phyloP scores from a whole-genome alignment of 148 eudicot species.

The Polygonum aviculare region DNA sequence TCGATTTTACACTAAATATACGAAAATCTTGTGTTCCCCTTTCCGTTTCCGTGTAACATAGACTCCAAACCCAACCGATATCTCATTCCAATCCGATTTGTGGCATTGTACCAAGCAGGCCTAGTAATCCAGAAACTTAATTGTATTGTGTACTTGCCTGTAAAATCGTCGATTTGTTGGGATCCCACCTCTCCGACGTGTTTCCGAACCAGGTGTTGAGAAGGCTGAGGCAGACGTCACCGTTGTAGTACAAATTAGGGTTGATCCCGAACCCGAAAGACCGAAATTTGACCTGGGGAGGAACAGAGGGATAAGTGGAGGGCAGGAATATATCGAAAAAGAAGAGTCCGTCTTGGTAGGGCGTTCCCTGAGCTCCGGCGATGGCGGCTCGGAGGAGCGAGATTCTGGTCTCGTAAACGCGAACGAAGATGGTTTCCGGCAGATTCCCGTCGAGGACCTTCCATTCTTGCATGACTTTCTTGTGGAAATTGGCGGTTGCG shows the following conservation, averaged over 20 bases:
- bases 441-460: conserved; percentile 35
- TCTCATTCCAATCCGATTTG: too few relatives aligned
- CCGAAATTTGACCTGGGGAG: conserved; percentile 44
- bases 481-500: conserved; percentile 9
- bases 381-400: conserved; percentile 71
- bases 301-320: conserved; percentile 42
- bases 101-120: too few relatives aligned
- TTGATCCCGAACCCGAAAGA: conserved; percentile 59
- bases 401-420: conserved; percentile 54
- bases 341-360: conserved; percentile 75
- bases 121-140: too few relatives aligned
- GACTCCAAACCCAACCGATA: too few relatives aligned
- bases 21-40: too few relatives aligned
- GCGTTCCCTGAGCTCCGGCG: conserved; percentile 71
- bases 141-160: conserved; percentile 28
- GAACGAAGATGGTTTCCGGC: conserved; percentile 58
- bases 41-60: too few relatives aligned
- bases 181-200: conserved; percentile 41
- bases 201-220: conserved; percentile 67
- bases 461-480: conserved; percentile 72
- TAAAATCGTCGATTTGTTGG: conserved; percentile 39
- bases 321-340: conserved; percentile 67
- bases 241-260: conserved; percentile 56
- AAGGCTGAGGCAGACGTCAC: conserved; percentile 62
- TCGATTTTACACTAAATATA: too few relatives aligned